These are phyloP conservation scores for Kondoa malvinella DNA, from an alignment of 768 basidiomycete genomes.

Conservation along the genomic window DNA sequence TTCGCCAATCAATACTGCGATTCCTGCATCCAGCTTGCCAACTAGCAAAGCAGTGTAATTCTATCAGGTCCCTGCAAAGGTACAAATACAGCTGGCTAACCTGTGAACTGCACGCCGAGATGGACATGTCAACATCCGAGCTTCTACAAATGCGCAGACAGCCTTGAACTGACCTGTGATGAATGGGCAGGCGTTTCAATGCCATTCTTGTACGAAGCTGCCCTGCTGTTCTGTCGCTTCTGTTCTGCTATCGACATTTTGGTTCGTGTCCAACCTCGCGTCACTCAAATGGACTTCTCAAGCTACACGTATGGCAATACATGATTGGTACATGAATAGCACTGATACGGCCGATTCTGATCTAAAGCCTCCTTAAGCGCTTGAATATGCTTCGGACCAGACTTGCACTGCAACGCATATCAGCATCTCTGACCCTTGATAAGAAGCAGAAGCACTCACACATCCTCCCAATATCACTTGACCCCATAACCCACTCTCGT, in stretches of 20 bases:
- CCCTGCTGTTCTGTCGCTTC: neutral
- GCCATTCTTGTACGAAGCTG: neutral
- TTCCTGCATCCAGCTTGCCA: slow-evolving; percentile 23
- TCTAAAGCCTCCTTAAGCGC: neutral
- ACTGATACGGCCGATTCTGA: no score
- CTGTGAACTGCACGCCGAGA: no score
- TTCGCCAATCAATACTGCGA: slow-evolving; percentile 39
- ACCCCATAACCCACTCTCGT: neutral
- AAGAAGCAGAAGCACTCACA: neutral
- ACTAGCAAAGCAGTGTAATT: slow-evolving; percentile 8
- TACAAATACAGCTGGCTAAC: no score
- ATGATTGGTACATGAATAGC: no score
- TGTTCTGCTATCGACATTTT: no score
- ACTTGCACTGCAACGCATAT: neutral
- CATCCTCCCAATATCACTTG: neutral
- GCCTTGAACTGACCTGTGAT: neutral
- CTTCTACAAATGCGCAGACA: no score
- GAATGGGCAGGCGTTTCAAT: neutral
- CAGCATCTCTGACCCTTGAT: neutral
- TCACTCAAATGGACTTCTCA: no score
- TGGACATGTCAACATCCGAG: no score
- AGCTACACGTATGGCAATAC: no score
- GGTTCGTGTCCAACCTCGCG: no score
- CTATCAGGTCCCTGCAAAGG: no score
- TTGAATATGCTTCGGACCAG: neutral